phyloP scores from a whole-genome alignment of 164 flowering plant species.

The Magnolia sinica region DNA sequence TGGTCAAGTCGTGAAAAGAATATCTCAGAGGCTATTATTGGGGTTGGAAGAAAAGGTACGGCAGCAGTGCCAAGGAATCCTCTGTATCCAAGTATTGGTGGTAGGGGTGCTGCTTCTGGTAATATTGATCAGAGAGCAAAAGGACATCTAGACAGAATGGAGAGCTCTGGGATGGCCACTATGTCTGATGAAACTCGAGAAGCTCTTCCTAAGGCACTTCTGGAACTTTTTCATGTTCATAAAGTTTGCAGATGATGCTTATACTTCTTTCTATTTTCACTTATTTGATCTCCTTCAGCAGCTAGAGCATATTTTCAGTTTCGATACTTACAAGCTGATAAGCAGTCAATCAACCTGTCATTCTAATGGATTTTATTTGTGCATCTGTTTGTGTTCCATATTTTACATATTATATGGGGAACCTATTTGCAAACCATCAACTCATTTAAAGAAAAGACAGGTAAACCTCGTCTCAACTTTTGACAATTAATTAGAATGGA shows the following conservation, averaged over 20 bases:
- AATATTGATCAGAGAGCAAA: constrained; percentile 26
- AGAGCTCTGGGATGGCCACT: constrained; percentile 10
- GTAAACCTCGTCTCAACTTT: background rate
- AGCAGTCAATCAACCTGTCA: too few relatives aligned
- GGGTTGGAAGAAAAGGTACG: constrained; percentile 10
- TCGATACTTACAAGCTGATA: too few relatives aligned
- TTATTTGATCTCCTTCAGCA: too few relatives aligned
- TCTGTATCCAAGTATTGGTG: too few relatives aligned
- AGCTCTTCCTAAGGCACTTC: too few relatives aligned
- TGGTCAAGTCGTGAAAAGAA: constrained; percentile 34
- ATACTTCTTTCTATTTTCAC: background rate
- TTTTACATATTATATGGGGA: background rate
- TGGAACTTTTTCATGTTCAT: constrained; percentile 45
- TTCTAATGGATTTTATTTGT: background rate
- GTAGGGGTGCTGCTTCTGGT: constrained; percentile 10
- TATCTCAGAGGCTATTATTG: constrained; percentile 14
- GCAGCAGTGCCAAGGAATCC: too few relatives aligned
- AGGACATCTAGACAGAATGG: constrained; percentile 15
- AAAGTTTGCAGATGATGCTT: constrained; percentile 72
- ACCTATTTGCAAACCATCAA: background rate
- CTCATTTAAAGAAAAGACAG: background rate
- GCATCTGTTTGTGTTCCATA: background rate
- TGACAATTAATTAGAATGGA: too few relatives aligned
- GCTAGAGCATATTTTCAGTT: too few relatives aligned
- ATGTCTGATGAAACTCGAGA: too few relatives aligned